phyloP scores from a whole-genome alignment of 257 asterid species.

The Solanum sejunctum region DNA sequence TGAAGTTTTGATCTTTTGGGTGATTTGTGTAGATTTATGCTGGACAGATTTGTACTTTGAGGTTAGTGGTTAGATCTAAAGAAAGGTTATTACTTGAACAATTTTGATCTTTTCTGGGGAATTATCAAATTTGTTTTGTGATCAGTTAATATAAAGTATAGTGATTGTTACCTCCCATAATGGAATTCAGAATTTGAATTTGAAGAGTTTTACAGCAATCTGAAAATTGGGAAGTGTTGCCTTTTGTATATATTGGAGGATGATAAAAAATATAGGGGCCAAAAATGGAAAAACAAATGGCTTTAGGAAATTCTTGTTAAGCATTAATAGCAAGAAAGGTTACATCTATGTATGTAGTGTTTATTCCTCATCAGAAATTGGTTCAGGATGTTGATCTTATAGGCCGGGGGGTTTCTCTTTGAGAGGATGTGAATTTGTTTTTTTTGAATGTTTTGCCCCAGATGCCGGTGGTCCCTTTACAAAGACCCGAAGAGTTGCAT shows the following conservation, averaged over 20 bases:
- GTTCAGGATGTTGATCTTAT: neutral
- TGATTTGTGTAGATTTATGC: neutral
- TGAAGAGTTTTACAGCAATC: neutral
- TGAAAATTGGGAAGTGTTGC: neutral
- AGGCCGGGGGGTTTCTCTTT: neutral
- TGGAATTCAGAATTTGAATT: neutral
- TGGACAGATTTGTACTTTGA: slow-evolving; percentile 2
- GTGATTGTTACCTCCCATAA: neutral
- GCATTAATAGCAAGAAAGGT: neutral
- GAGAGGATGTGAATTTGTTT: neutral
- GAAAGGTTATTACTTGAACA: slow-evolving; percentile 7
- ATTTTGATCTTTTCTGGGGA: slow-evolving; percentile 1
- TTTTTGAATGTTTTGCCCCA: slow-evolving; percentile 15
- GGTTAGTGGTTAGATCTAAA: slow-evolving; percentile 30
- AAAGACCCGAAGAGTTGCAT: slow-evolving; percentile 80
- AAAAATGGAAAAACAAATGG: neutral
- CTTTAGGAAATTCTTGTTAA: neutral
- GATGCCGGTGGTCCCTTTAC: slow-evolving; percentile 91
- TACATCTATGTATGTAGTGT: neutral
- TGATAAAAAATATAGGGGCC: neutral
- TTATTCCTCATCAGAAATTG: neutral
- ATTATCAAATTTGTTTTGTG: neutral
- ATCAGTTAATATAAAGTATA: neutral
- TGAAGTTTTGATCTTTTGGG: neutral
- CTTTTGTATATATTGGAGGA: neutral